Evolutionary conservation across 108 stramenopile genomes (phyloP), one percentile per base, ranked within the genome.

Genomic region (Conticribra weissflogii): DNA sequence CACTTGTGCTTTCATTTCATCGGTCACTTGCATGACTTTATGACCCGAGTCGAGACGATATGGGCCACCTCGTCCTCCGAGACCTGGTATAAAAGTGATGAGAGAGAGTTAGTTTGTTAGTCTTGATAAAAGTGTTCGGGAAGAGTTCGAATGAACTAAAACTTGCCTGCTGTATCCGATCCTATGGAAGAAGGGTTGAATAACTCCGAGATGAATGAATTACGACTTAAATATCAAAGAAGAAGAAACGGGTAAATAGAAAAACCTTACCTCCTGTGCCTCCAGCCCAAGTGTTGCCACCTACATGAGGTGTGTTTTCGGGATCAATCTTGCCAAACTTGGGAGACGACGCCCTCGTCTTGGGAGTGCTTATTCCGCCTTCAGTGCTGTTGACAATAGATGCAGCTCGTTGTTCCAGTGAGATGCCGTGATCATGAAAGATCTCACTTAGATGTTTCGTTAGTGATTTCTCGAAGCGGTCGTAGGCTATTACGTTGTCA

Each of bases 1-100:
- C 4, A 96, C 93, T 66, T 91, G 64, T 3, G 87, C 88, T 74
- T 96, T 97, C 56, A 79, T 75, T 36, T 88, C 91, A 53, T 97
- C 93, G 5, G 82, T 77, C 7, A 97, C 91, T 82, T 97, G 95
- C 54, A 92, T 92, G 3, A 96, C 88, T 44, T 58, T 63, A 72
- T 96, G 93, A 3, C 95, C 95, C 27, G 78, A 63, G 66, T 97
- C 96, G 32, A 97, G 64, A 0, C 96, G 74, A 60, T 89, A 97
- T 4, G 96, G 96, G 22, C 96, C 96, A 25, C 96, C 96, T 51
- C 95, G 60, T 3, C 96, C 96, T 31, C 96, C 96, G 0, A 97
- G 76, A 5, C 96, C 65, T 66, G 5, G 0, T 4, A n/a, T n/a
- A 25, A 27, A 29, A 66, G 33, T 0, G 28, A 29, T 5, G 54